Base-by-base conservation (phyloP, 2,329 filamentous ascomycete genomes). In the Diaporthe ampelina region DNA sequence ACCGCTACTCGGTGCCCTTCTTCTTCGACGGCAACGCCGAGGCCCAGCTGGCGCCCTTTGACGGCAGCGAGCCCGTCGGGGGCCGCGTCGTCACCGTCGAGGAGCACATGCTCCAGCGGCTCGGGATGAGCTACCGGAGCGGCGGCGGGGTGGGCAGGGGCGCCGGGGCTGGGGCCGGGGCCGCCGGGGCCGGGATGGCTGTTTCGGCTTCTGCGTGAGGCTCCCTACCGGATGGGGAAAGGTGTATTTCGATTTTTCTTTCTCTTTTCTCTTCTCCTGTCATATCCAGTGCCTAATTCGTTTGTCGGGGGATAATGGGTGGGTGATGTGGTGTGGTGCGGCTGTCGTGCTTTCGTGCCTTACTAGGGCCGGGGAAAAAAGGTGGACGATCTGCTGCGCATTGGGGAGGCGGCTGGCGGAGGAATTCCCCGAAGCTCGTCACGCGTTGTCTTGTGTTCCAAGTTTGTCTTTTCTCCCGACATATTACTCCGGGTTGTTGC, bases 1-100 rank as follows among this genome's bases (percentile, higher is more conserved):
- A 90, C 78, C 83, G 90, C 50, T 91, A 90, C 78, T 89, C 86
- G 9, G 82, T 91, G n/a, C 88, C 88, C 0, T 86, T 90, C 69
- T 91, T 90, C 79, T 86, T 89, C 72, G 86, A 87, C 72, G 88
- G 88, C 6, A 89, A 89, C 79, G 81, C 87, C 8, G 86, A 89
- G 68, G 78, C 79, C 15, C 76, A 78, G 75, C 77, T 84, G 52
- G 63, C 75, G 4, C 82, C 82, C 1, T 77, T 83, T 21, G 81
- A 83, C 17, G 80, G 80, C 19, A 80, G 79, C 67, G 75, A 74
- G 70, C 79, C 78, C 8, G 65, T 74, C 19, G 78, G 75, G 11
- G 78, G 78, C 1, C 75, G 69, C 54, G 76, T 77, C 15, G 40
- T 80, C 26, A 83, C 81, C 9, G 79, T 79, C 0, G 81, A 81